Conservation (phyloP, 805 yeast species). For the Cyberlindnera euphorbiiphila region DNA sequence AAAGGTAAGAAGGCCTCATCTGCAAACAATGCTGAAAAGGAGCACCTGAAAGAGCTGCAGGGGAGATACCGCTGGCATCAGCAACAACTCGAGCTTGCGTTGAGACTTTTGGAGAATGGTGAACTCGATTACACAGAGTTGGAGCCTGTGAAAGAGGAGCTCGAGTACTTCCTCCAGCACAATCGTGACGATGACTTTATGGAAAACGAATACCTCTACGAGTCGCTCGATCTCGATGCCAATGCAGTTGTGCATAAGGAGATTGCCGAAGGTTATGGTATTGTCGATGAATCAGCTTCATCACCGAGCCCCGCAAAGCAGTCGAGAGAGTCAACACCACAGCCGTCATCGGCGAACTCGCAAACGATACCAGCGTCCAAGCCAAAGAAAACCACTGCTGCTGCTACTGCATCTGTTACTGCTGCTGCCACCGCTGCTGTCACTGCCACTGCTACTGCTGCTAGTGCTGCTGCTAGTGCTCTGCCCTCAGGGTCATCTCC, state of each 20-base stretch:
- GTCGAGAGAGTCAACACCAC: slow-evolving; percentile 3
- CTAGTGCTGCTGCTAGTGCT: too few species aligned
- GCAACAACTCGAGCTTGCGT: slow-evolving; percentile 68
- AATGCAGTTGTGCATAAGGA: slow-evolving; percentile 46
- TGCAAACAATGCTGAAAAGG: slow-evolving; percentile 51
- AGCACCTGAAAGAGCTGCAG: slow-evolving; percentile 56
- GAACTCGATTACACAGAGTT: slow-evolving; percentile 72
- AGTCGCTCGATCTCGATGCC: slow-evolving; percentile 68
- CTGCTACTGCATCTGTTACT: too few species aligned
- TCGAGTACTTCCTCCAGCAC: slow-evolving; percentile 85
- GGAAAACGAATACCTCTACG: slow-evolving; percentile 91
- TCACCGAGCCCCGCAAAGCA: slow-evolving; percentile 13
- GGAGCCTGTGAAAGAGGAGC: slow-evolving; percentile 78
- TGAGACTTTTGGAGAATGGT: slow-evolving; percentile 76
- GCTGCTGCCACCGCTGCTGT: background rate
- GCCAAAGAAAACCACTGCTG: slow-evolving; percentile 9
- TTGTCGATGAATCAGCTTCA: slow-evolving; percentile 6
- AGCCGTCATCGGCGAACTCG: background rate
- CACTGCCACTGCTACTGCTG: slow-evolving; percentile 1
- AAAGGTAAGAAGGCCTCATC: slow-evolving; percentile 46
- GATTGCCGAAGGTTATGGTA: slow-evolving; percentile 34
- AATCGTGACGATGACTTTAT: slow-evolving; percentile 89
- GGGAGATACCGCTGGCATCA: slow-evolving; percentile 80
- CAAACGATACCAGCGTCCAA: slow-evolving; percentile 9
- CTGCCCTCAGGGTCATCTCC: slow-evolving; percentile 5